phyloP scores from a whole-genome alignment of 2,329 filamentous ascomycete species.

The Cordyceps cateniannulata region DNA sequence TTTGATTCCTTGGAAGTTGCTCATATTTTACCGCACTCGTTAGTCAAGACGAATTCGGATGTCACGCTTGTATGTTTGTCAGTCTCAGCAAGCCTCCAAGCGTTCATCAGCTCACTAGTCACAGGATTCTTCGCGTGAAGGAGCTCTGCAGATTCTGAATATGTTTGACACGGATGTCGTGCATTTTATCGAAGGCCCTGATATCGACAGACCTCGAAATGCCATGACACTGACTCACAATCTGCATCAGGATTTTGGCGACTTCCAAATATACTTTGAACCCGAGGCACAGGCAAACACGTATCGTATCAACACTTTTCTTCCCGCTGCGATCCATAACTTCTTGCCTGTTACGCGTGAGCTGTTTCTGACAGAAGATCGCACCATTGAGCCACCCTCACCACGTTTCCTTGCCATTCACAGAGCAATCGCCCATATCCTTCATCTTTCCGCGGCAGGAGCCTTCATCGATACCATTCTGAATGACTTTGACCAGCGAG shows the following conservation, averaged over 20 bases:
- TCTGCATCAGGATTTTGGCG: background rate
- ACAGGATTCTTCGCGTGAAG: background rate
- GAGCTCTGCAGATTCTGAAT: background rate
- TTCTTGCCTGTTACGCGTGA: background rate
- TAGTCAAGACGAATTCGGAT: background rate
- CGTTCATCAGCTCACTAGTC: background rate
- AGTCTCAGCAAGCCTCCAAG: background rate
- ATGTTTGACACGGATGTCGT: background rate
- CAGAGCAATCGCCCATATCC: background rate
- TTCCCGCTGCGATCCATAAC: background rate
- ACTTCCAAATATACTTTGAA: background rate
- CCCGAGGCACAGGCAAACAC: background rate
- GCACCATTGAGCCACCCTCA: background rate
- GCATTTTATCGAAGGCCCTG: background rate
- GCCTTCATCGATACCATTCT: background rate
- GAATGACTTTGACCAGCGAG: background rate
- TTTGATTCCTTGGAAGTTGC: background rate
- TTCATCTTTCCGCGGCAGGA: background rate
- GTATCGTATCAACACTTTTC: background rate
- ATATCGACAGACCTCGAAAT: background rate
- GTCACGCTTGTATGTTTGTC: background rate
- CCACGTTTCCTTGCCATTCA: background rate
- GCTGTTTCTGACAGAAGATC: background rate
- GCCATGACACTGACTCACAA: background rate
- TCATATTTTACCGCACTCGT: background rate